These are phyloP conservation scores for Triticum aestivum DNA, from an alignment of 176 grass and related monocot species.

Conservation along the genomic window IWGSC_CS_RefSeq_v2.1 NC_057801.1:527657032-527657531, in stretches of 20 bases:
- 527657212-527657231: conserved; percentile 74
- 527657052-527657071: neutral
- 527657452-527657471: neutral
- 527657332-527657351: conserved; percentile 99
- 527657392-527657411: conserved; percentile 4
- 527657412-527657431: neutral
- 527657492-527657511: conserved; percentile 9
- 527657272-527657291: neutral
- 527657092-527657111: neutral
- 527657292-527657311: conserved; percentile 93
- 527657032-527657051: neutral
- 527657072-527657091: neutral
- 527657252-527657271: conserved; percentile 8
- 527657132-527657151: neutral
- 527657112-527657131: conserved; percentile 14
- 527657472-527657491: neutral
- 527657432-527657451: neutral
- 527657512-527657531: neutral
- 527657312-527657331: conserved; percentile 96
- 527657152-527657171: conserved; percentile 91
- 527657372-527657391: conserved; percentile 5
- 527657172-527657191: conserved; percentile 89
- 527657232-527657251: conserved; percentile 11
- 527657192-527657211: conserved; percentile 97
- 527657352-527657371: conserved; percentile 79